Conservation (phyloP, 345 rosid species). For the Viola odorata region DNA sequence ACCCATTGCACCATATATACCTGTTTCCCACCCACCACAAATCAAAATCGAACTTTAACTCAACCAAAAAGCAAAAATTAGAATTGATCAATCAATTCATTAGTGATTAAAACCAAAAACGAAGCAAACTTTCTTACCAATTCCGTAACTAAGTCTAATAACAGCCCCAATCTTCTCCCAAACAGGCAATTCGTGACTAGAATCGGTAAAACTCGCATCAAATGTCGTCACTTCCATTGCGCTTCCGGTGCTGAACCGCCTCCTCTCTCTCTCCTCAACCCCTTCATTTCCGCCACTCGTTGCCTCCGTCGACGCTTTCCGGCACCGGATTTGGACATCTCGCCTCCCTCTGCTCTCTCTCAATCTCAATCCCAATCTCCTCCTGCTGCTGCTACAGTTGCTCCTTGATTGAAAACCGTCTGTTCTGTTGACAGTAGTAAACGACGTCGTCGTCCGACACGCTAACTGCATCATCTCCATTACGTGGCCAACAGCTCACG, state of each 20-base stretch:
- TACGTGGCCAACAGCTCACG: not conserved
- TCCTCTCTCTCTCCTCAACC: conserved; percentile 43
- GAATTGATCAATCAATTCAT: not conserved
- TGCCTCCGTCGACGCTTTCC: conserved; percentile 42
- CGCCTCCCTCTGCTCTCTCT: conserved; percentile 15
- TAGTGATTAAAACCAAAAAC: not conserved
- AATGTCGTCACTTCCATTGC: conserved; percentile 75
- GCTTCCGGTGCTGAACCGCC: conserved; percentile 36
- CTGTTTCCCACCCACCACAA: conserved; percentile 23
- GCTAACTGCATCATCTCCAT: conserved; percentile 40
- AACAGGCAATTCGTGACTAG: conserved; percentile 55
- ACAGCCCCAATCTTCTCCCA: conserved; percentile 96
- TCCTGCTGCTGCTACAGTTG: not conserved
- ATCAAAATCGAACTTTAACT: not conserved
- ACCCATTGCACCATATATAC: conserved; percentile 91
- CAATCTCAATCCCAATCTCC: conserved; percentile 19
- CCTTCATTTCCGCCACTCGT: conserved; percentile 35
- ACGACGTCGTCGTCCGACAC: conserved; percentile 17
- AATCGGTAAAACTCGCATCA: conserved; percentile 53
- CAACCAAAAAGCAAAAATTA: not conserved
- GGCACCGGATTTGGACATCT: conserved; percentile 14
- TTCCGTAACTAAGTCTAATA: conserved; percentile 80
- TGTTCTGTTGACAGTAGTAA: conserved; percentile 19
- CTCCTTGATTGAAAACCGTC: conserved; percentile 25
- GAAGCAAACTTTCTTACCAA: conserved; percentile 43